Conservation (phyloP, 208 protist species). For the Wallacemonas sp. region DNA sequence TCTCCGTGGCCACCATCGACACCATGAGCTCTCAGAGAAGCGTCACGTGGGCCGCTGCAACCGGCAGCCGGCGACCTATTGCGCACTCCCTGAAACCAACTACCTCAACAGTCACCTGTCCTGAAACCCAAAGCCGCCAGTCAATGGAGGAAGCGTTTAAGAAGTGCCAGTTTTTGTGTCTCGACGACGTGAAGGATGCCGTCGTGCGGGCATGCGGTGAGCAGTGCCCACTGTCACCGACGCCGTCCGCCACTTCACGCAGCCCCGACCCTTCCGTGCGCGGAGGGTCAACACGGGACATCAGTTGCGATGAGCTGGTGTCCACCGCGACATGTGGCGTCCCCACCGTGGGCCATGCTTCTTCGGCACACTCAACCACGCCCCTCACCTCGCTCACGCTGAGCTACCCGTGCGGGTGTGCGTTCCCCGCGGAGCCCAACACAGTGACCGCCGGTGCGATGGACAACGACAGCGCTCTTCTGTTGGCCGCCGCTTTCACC, state of each 20-base stretch:
- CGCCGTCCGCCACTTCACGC: neutral
- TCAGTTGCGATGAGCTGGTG: no score
- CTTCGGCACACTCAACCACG: no score
- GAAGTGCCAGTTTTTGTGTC: conserved; percentile 4
- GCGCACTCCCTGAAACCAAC: neutral
- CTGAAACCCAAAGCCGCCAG: neutral
- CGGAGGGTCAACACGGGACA: no score
- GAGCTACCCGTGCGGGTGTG: no score
- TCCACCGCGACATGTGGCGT: no score
- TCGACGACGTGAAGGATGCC: conserved; percentile 1
- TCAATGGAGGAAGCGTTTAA: neutral
- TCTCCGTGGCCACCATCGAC: neutral
- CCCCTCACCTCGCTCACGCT: neutral
- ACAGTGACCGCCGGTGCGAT: no score
- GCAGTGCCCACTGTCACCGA: neutral
- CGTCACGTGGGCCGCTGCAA: neutral
- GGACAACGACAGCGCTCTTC: neutral
- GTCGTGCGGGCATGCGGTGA: neutral
- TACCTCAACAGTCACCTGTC: neutral
- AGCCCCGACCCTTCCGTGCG: no score
- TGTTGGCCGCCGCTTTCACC: neutral
- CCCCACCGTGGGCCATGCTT: neutral
- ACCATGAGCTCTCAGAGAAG: neutral
- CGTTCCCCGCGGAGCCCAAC: no score
- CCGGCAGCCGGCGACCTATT: neutral